Evolutionary conservation across 345 rosid species (phyloP), one percentile per base, ranked within the genome.

Genomic region (Brassica nigra): DNA sequence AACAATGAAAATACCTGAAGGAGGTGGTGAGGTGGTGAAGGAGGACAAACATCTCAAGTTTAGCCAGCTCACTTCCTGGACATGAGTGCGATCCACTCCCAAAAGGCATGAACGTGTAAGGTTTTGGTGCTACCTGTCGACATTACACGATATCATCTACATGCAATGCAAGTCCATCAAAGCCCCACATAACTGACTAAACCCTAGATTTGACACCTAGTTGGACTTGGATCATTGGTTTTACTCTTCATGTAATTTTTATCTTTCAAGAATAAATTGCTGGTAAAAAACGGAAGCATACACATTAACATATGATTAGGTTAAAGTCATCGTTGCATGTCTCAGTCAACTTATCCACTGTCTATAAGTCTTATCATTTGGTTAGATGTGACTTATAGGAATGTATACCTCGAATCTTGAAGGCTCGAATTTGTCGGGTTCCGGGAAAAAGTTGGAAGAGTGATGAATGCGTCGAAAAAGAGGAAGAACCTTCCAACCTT

Each of bases 401-500:
- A 28, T 5, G 2, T 33, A 55, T 68, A 93, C 98, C 97, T 93
- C 87, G 81, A 93, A 93, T 82, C 98, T 88, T 0, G 96, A 90
- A 62, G 98, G 97, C 67, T 94, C 96, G 59, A 94, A 94, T 72
- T 85, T 92, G 8, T 89, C 86, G 1, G 97, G 98, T 14, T 87
- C 86, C 58, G 97, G 96, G 76, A 88, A 94, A 75, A 84, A 83
- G 61, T 90, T 88, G 5, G 92, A 80, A 47, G 82, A 86, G 73
- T 95, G 97, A 83, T 95, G 99, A 66, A 95, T 90, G 84, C 73
- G 86, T 75, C 99, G 84, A 75, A 95, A 95, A 80, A 95, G 97
- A 64, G 97, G 99, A 66, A 95, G 92, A 74, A 95, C 93, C 79
- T 95, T 95, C 99, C 99, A 95, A 37, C 99, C 97, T 82, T 82